Evolutionary conservation across 169 alveolate genomes (phyloP).

Genomic region (Sarcocystis neurona): DNA sequence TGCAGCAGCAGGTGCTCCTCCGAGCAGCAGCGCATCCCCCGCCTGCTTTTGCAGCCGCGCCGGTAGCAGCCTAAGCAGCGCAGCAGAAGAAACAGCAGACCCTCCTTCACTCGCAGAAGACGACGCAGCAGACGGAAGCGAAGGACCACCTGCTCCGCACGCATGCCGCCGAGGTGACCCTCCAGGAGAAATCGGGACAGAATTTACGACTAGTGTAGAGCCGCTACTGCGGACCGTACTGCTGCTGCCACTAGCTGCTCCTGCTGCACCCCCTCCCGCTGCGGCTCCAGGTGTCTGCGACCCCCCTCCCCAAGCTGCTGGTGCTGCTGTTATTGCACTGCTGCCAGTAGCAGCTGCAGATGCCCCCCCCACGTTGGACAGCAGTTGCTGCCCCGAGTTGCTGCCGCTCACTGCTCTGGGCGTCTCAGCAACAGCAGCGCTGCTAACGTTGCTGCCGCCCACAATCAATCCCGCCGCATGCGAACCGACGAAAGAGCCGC

Average conservation of each 20-base stretch:
- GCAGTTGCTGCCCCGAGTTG: too few relatives aligned
- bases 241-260: not conserved
- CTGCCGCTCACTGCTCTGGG: too few relatives aligned
- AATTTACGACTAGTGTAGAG: too few relatives aligned
- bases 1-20: slow-evolving; percentile 51
- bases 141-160: not conserved
- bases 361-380: too few relatives aligned
- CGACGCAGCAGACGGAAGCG: not conserved
- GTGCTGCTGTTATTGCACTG: too few relatives aligned
- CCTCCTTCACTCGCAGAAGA: not conserved
- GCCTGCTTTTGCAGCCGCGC: slow-evolving; percentile 48
- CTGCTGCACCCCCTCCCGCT: not conserved
- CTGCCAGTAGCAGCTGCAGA: too few relatives aligned
- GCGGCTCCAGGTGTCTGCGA: not conserved
- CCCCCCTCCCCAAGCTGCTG: not conserved
- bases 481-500: too few relatives aligned
- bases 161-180: too few relatives aligned
- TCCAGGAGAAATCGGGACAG: too few relatives aligned
- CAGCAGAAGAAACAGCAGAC: slow-evolving; percentile 8
- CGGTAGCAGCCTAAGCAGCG: slow-evolving; percentile 33
- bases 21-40: slow-evolving; percentile 44
- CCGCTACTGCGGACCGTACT: not conserved
- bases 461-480: too few relatives aligned
- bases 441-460: too few relatives aligned
- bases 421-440: too few relatives aligned